A percentile compares a stretch with the other conserved stretches of the same genome.
These are phyloP conservation scores for Adansonia digitata DNA, from an alignment of 345 rosid species.

Conservation along the genomic window DNA sequence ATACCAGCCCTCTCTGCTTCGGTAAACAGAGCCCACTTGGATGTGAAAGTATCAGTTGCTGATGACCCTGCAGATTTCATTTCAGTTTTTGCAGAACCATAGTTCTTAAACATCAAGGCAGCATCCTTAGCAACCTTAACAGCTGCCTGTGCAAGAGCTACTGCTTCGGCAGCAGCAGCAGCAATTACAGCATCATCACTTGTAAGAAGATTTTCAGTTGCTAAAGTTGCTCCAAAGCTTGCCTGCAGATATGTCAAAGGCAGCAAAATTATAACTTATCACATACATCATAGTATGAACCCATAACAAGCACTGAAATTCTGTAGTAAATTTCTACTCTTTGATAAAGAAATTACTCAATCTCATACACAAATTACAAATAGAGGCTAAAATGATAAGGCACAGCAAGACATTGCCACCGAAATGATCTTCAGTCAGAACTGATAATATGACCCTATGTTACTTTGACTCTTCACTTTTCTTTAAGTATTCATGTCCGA, in stretches of 20 bases:
- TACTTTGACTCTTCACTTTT: too few species aligned
- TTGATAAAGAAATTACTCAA: too few species aligned
- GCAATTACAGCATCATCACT: conserved; percentile 79
- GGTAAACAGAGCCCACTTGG: conserved; percentile 48
- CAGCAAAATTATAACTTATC: not conserved
- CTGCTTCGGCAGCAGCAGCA: conserved; percentile 92
- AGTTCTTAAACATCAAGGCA: conserved; percentile 40
- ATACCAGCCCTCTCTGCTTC: conserved; percentile 56
- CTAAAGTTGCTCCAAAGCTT: conserved; percentile 50
- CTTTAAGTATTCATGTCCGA: too few species aligned
- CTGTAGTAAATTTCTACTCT: too few species aligned
- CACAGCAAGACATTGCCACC: not conserved
- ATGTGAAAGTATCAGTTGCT: conserved; percentile 27
- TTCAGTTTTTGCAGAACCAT: conserved; percentile 25
- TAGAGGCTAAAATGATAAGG: too few species aligned
- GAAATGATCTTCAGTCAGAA: not conserved
- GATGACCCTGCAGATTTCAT: conserved; percentile 14
- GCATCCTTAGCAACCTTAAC: conserved; percentile 85
- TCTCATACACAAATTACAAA: too few species aligned
- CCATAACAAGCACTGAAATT: not conserved
- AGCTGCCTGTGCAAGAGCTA: conserved; percentile 88
- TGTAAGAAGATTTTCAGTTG: conserved; percentile 70
- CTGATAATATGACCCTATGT: not conserved
- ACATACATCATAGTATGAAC: not conserved
- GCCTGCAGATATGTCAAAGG: conserved; percentile 39